Base-by-base conservation (phyloP, 208 protist species). In the Endotrypanum monterogeii region DNA sequence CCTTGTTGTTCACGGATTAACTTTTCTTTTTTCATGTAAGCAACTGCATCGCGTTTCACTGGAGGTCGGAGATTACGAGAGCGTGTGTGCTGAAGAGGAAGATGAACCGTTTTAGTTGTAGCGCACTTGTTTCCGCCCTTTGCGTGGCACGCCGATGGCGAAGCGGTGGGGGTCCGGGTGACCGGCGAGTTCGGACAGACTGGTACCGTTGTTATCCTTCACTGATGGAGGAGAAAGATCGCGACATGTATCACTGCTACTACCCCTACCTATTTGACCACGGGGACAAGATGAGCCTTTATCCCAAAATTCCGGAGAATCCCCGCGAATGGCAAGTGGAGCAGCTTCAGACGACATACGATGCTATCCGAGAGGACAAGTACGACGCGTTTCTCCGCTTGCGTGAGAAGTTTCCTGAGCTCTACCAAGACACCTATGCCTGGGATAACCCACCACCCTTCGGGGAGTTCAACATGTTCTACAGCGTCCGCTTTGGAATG, bases 381-480 rank as follows among this genome's bases (percentile, higher is more conserved):
- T 98, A 98, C 82, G 94, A 98, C 69, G 92, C 94, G 3, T 98
- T 98, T 79, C 82, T 94, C 50, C 90, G 92, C 0, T 86, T 98
- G 30, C 85, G 94, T 20, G 89, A 96, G 58, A 98, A 98, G 78
- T 98, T 98, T 72, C 94, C 94, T 5, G 92, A 98, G 79, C 85
- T 98, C 44, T 98, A 98, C 73, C 92, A 98, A 68, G 94, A 98
- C 81, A 98, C 94, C 8, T 84, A 74, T 32, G 86, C 89, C 6
- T 98, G 95, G 95, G 91, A 97, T 82, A 97, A 96, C 75, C 95
- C 95, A 55, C 93, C 93, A 16, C 91, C 95, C 11, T 98, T 97
- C 83, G 95, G 95, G 23, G 93, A 97, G 79, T 98, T 97, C 73
- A 97, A 98, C 83, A 95, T 97, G 91, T 96, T 97, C 70, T 98